Evolutionary conservation across 495 filamentous ascomycete species (phyloP).

Genomic region (Aspergillus affinis): DNA sequence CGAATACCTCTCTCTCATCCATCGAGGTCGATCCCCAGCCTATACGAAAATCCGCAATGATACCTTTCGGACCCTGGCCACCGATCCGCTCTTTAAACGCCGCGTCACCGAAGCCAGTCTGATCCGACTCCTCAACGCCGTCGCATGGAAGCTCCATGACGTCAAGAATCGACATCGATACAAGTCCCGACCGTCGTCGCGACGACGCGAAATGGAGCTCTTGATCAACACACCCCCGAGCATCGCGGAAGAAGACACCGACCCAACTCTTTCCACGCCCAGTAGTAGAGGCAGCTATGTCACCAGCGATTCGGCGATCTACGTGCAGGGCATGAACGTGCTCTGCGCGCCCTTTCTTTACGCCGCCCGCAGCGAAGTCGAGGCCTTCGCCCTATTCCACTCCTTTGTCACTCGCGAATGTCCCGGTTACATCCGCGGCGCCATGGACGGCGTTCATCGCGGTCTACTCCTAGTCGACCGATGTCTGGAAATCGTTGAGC

Average conservation of each 20-base stretch:
- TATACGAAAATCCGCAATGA: constrained; percentile 98
- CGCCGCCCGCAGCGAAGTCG: constrained; percentile 88
- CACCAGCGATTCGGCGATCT: constrained; percentile 68
- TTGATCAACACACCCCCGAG: constrained; percentile 44
- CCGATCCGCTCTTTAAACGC: constrained; percentile 92
- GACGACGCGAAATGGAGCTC: constrained; percentile 40
- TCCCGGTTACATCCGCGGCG: constrained; percentile 89
- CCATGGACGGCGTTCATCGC: constrained; percentile 96
- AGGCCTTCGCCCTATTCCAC: constrained; percentile 90
- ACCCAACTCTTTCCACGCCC: constrained; percentile 18
- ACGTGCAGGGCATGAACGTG: constrained; percentile 99
- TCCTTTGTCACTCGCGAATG: constrained; percentile 85
- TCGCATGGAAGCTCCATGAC: constrained; percentile 92
- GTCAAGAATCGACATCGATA: constrained; percentile 48
- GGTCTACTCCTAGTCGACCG: constrained; percentile 89
- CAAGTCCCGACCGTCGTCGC: constrained; percentile 37
- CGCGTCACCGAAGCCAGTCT: constrained; percentile 93
- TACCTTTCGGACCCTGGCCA: constrained; percentile 93
- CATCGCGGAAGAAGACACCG: constrained; percentile 45
- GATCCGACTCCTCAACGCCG: constrained; percentile 92
- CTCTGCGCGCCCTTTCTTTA: constrained; percentile 97
- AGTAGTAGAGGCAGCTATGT: constrained; percentile 43
- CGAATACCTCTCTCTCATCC: constrained; percentile 83
- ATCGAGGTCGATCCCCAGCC: constrained; percentile 87
- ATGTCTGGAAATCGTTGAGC: constrained; percentile 85